phyloP scores from a whole-genome alignment of 1,284 basidiomycete species.

The Malassezia globosa region DNA sequence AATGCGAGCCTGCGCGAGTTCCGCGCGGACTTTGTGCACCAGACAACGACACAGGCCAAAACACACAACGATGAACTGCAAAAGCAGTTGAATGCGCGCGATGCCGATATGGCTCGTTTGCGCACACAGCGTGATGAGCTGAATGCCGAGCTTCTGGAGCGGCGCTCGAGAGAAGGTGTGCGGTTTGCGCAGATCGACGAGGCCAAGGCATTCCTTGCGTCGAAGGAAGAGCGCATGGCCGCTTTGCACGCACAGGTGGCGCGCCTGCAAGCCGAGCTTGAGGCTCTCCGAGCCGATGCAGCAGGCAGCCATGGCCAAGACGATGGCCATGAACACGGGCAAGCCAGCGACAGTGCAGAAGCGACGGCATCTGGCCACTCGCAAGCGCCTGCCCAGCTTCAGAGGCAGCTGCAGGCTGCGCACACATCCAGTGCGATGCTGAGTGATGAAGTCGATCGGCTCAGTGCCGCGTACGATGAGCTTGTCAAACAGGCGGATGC shows the following conservation, averaged over 20 bases:
- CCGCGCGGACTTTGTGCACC: constrained; percentile 18
- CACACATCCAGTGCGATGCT: constrained; percentile 37
- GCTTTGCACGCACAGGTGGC: constrained; percentile 64
- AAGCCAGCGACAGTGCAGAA: background rate
- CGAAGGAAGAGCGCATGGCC: constrained; percentile 60
- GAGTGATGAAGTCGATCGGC: constrained; percentile 72
- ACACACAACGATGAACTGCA: constrained; percentile 58
- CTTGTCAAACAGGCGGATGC: constrained; percentile 69
- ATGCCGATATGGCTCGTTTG: constrained; percentile 50
- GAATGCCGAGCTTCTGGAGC: constrained; percentile 32
- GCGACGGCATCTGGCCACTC: background rate
- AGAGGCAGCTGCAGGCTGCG: constrained; percentile 23
- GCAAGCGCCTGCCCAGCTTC: constrained; percentile 7
- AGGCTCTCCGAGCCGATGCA: constrained; percentile 59
- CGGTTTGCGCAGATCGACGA: constrained; percentile 40
- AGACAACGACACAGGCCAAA: constrained; percentile 25
- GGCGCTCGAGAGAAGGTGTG: constrained; percentile 34
- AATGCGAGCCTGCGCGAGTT: constrained; percentile 33
- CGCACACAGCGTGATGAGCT: constrained; percentile 25
- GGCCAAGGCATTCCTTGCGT: constrained; percentile 35
- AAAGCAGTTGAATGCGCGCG: constrained; percentile 59
- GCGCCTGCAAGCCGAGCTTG: constrained; percentile 64
- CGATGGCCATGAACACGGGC: background rate
- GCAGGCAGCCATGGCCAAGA: constrained; percentile 6
- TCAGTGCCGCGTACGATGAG: constrained; percentile 77